These are phyloP conservation scores for Ogataea ganodermae DNA, from an alignment of 805 yeast species.

Conservation along the genomic window DNA sequence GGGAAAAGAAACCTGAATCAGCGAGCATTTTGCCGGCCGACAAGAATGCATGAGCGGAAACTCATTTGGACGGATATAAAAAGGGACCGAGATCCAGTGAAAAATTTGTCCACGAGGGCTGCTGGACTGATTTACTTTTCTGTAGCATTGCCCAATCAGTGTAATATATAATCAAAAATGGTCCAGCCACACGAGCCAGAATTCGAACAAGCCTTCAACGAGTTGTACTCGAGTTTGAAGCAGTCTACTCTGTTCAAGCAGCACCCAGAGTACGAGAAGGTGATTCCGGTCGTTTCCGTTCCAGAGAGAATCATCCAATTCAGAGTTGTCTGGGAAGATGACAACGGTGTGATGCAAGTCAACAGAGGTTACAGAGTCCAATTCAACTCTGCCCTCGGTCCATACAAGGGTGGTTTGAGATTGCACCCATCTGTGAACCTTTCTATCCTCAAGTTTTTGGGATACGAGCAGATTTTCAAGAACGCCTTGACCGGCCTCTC, in stretches of 20 bases:
- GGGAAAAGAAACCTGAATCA: conserved; percentile 1
- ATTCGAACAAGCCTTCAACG: conserved; percentile 98
- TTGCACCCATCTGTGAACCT: conserved; percentile 97
- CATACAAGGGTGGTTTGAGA: conserved; percentile 98
- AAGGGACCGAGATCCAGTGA: background rate
- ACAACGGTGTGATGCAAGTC: conserved; percentile 85
- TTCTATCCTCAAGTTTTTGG: conserved; percentile 92
- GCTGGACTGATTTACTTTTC: too few species aligned
- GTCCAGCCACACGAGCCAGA: conserved; percentile 94
- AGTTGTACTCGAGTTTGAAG: conserved; percentile 82
- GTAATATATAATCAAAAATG: conserved; percentile 43
- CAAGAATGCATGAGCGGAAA: background rate
- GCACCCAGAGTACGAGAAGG: conserved; percentile 88
- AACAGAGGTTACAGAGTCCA: conserved; percentile 98
- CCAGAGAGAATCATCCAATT: conserved; percentile 97
- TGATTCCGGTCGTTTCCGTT: conserved; percentile 84
- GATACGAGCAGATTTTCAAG: conserved; percentile 98
- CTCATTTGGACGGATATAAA: conserved; percentile 1
- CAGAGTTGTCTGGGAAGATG: conserved; percentile 98
- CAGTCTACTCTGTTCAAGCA: conserved; percentile 88
- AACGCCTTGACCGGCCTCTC: conserved; percentile 95
- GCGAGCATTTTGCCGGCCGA: background rate
- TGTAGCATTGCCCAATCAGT: too few species aligned
- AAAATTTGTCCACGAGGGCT: too few species aligned
- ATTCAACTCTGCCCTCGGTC: conserved; percentile 97